These are phyloP conservation scores for Besnoitia besnoiti DNA, from an alignment of 169 alveolate genomes.

Conservation along the genomic window DNA sequence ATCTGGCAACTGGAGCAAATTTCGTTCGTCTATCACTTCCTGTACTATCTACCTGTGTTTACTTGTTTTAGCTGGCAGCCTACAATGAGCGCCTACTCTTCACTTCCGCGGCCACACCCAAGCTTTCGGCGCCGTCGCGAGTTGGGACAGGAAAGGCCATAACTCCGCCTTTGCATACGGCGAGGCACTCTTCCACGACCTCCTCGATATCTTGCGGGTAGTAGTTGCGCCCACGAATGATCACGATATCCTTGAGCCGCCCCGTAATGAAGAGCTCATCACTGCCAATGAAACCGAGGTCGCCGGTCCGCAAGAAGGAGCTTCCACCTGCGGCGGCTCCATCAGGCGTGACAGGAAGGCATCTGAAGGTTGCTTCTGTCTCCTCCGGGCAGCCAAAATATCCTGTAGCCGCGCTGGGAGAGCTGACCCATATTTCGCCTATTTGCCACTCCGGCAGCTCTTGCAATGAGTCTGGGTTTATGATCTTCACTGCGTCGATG, in stretches of 20 bases:
- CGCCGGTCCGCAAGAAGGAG: conserved; percentile 73
- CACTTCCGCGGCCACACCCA: conserved; percentile 74
- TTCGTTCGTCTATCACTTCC: too few species aligned
- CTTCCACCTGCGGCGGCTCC: background rate
- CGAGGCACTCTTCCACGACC: conserved; percentile 51
- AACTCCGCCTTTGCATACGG: conserved; percentile 72
- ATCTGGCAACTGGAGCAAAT: too few species aligned
- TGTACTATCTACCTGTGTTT: too few species aligned
- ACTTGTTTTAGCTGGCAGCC: too few species aligned
- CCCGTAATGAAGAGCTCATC: conserved; percentile 72
- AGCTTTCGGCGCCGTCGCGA: conserved; percentile 58
- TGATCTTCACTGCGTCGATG: conserved; percentile 60
- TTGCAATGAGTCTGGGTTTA: conserved; percentile 55
- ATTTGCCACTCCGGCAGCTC: conserved; percentile 68
- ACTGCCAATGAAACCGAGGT: conserved; percentile 68
- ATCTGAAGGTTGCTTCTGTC: conserved; percentile 65
- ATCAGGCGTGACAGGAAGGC: conserved; percentile 24
- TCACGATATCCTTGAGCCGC: conserved; percentile 72
- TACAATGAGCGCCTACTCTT: too few species aligned
- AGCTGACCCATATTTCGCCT: conserved; percentile 75
- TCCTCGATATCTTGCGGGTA: conserved; percentile 77
- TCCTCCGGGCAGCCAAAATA: conserved; percentile 66
- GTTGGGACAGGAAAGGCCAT: conserved; percentile 71
- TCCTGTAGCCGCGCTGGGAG: conserved; percentile 72
- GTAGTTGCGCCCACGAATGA: conserved; percentile 74